Conservation (phyloP, 208 protist species). For the Porcisia deanei region DNA sequence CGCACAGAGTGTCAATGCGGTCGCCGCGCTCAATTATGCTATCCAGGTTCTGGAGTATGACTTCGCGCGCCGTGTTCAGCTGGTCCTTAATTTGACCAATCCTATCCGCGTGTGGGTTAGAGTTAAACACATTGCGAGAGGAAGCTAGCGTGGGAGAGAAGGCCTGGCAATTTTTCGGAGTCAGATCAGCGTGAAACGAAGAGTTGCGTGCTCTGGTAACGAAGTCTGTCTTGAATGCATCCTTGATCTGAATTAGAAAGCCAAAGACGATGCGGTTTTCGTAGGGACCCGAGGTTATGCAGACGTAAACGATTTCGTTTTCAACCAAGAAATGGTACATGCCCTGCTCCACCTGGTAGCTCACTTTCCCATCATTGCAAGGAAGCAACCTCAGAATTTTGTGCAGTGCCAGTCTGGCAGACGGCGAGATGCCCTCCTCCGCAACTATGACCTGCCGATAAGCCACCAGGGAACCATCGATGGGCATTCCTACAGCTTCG, state of each 20-base stretch:
- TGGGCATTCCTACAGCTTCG: constrained; percentile 31
- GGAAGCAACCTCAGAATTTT: constrained; percentile 79
- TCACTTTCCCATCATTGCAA: constrained; percentile 70
- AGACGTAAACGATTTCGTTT: constrained; percentile 82
- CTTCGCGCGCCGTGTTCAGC: constrained; percentile 70
- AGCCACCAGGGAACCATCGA: constrained; percentile 53
- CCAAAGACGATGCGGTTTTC: constrained; percentile 63
- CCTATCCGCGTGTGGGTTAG: constrained; percentile 70
- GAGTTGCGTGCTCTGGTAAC: constrained; percentile 54
- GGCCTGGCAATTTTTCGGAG: constrained; percentile 35
- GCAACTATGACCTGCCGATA: constrained; percentile 51
- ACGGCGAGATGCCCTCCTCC: constrained; percentile 46
- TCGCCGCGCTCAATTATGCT: constrained; percentile 81
- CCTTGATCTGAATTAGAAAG: constrained; percentile 64
- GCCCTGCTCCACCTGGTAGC: constrained; percentile 73
- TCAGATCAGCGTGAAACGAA: constrained; percentile 47
- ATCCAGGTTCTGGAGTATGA: constrained; percentile 88
- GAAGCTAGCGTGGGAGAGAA: constrained; percentile 48
- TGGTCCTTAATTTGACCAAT: constrained; percentile 71
- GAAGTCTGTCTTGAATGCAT: constrained; percentile 72
- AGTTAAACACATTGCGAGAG: constrained; percentile 51
- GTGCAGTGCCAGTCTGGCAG: constrained; percentile 39
- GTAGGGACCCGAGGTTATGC: constrained; percentile 54
- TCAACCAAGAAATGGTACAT: constrained; percentile 87
- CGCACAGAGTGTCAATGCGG: constrained; percentile 80